Base-by-base conservation (phyloP, 257 asterid species). In the Ehretia macrophylla region DNA sequence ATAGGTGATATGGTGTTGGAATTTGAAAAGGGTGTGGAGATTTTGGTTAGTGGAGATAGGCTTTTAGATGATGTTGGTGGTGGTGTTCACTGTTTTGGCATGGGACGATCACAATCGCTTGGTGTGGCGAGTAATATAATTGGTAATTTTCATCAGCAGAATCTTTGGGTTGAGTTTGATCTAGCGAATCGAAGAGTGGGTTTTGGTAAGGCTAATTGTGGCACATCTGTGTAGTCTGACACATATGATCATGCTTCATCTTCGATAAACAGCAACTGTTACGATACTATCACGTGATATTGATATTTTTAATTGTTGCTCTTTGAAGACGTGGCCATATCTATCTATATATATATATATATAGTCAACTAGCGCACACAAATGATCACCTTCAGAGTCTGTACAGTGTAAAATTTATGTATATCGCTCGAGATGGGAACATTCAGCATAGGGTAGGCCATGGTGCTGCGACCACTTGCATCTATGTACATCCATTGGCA, bases 161-260 rank as follows among this genome's bases (percentile, higher is more conserved):
- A 85, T 72, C 71, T 58, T n/a, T 91, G 98, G 95, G 95, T 91
- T 39, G 98, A 91, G 42, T 88, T 85, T 68, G 98, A 91, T 77
- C 22, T 82, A 16, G 64, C 66, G 3, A 76, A 60, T 17, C 57
- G 64, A 40, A 77, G 85, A 69, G 79, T 88, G 17, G 96, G 98
- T 11, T 84, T 91, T 44, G 96, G 94, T 0, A 72, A 51, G 50
- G 81, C 84, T 8, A 82, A 85, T 69, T 88, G 98, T 64, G 75
- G 78, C 71, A 72, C 52, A 61, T 23, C 79, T 35, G 40, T 22
- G 62, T 77, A 72, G 66, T 19, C 11, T 8, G n/a, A 39, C 20
- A 60, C 75, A 59, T 51, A 67, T 44, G 19, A 52, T 52, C 3
- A 37, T 63, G 22, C 48, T 67, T 66, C 17, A 13, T 18, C n/a